Conservation (phyloP, 805 yeast species). For the Yarrowia porcina region DNA sequence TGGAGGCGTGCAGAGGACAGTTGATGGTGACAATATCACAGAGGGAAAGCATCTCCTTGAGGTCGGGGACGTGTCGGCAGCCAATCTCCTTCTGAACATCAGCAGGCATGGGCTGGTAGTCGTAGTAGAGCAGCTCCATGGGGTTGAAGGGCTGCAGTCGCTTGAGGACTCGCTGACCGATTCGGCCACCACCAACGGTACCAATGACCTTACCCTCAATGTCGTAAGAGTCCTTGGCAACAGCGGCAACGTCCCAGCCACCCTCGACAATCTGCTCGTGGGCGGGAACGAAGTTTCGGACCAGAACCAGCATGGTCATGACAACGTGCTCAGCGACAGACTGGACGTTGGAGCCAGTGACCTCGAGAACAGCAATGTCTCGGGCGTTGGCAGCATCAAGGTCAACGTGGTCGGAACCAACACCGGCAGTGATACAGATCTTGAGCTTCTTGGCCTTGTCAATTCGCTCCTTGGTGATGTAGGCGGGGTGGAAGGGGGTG, state of each 20-base stretch:
- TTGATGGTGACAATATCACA: conserved; percentile 18
- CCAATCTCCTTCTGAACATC: conserved; percentile 47
- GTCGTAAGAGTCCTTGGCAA: conserved; percentile 47
- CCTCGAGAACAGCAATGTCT: conserved; percentile 50
- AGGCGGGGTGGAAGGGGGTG: conserved; percentile 84
- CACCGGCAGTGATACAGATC: conserved; percentile 50
- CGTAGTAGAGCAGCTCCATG: conserved; percentile 50
- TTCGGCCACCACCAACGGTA: conserved; percentile 62
- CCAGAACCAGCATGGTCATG: conserved; percentile 49
- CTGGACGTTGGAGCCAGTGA: conserved; percentile 52
- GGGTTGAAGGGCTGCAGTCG: conserved; percentile 51
- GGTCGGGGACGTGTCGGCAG: conserved; percentile 44
- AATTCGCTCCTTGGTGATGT: conserved; percentile 58
- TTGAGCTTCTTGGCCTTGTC: conserved; percentile 41
- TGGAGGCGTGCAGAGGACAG: conserved; percentile 23
- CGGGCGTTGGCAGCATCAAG: conserved; percentile 43
- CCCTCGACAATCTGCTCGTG: conserved; percentile 46
- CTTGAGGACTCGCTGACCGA: conserved; percentile 55
- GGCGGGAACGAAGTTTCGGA: conserved; percentile 49
- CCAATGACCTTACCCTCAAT: conserved; percentile 51
- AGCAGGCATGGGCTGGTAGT: conserved; percentile 44
- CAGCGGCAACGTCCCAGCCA: conserved; percentile 46
- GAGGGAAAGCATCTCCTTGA: conserved; percentile 28
- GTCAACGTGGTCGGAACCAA: conserved; percentile 57
- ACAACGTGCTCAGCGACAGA: conserved; percentile 60